Evolutionary conservation across 2,329 filamentous ascomycete species (phyloP).

Genomic region (Aspergillus alliaceus): DNA sequence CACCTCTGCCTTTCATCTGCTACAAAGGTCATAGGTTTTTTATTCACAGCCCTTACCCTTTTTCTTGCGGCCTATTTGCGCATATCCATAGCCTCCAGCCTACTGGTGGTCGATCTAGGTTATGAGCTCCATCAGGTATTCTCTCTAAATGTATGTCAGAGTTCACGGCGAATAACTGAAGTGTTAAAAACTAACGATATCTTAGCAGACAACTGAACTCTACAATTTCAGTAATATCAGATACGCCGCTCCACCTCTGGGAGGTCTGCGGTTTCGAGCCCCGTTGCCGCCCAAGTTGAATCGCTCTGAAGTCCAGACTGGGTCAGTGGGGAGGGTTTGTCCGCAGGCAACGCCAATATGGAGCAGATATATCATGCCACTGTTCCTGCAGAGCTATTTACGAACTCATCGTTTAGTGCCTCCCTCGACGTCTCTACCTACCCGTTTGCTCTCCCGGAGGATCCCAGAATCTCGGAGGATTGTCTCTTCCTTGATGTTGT

Average conservation of each 20-base stretch:
- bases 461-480: constrained; percentile 34
- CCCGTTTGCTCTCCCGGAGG: constrained; percentile 16
- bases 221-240: constrained; percentile 60
- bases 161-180: background rate
- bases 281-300: constrained; percentile 47
- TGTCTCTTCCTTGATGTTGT: constrained; percentile 41
- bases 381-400: constrained; percentile 20
- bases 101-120: constrained; percentile 48
- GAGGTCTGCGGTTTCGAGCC: constrained; percentile 51
- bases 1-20: background rate
- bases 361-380: constrained; percentile 27
- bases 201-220: constrained; percentile 37
- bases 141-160: constrained; percentile 17
- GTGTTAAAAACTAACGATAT: constrained; percentile 10
- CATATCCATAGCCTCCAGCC: background rate
- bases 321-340: constrained; percentile 44
- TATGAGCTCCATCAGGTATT: constrained; percentile 54
- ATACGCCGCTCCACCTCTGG: constrained; percentile 55
- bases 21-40: background rate
- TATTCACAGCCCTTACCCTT: background rate
- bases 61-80: background rate
- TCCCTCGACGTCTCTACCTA: constrained; percentile 25
- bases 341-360: constrained; percentile 50
- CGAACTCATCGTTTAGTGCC: constrained; percentile 12
- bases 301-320: constrained; percentile 48